Conservation (phyloP, 1,139 yeast species). For the Sugiyamaella castrensis region DNA sequence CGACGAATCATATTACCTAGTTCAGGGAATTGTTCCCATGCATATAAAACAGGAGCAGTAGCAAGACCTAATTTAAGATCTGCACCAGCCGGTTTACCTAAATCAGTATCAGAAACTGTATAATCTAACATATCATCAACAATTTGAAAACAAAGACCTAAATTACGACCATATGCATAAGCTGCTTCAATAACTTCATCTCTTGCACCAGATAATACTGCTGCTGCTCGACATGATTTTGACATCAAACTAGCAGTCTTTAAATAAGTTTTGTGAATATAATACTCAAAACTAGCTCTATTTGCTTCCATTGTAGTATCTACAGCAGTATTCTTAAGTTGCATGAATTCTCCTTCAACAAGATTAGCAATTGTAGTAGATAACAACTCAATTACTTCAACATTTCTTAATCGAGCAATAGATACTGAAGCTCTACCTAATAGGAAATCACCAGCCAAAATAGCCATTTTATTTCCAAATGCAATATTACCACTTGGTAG, state of each 20-base stretch:
- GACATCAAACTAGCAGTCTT: conserved; percentile 95
- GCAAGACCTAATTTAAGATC: conserved; percentile 92
- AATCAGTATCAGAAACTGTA: conserved; percentile 72
- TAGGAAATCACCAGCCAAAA: conserved; percentile 91
- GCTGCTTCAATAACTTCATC: conserved; percentile 74
- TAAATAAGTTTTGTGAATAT: conserved; percentile 88
- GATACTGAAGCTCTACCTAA: conserved; percentile 96
- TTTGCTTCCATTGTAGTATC: conserved; percentile 62
- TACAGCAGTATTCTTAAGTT: conserved; percentile 82
- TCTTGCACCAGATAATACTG: conserved; percentile 83
- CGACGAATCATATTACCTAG: conserved; percentile 80
- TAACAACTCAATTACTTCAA: conserved; percentile 94
- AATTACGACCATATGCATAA: conserved; percentile 86
- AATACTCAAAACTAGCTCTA: conserved; percentile 90
- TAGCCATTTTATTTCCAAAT: conserved; percentile 95
- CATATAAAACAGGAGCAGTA: conserved; percentile 93
- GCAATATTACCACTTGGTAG: conserved; percentile 90
- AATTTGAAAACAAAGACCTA: conserved; percentile 93
- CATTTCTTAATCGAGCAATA: conserved; percentile 84
- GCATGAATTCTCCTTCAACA: conserved; percentile 99
- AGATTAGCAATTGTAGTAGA: conserved; percentile 95
- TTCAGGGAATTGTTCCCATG: conserved; percentile 87
- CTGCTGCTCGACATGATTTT: conserved; percentile 91
- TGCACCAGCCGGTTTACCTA: conserved; percentile 96
- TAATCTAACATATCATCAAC: conserved; percentile 96